phyloP scores from a whole-genome alignment of 2,329 filamentous ascomycete genomes.

The Hortaea werneckii region DNA sequence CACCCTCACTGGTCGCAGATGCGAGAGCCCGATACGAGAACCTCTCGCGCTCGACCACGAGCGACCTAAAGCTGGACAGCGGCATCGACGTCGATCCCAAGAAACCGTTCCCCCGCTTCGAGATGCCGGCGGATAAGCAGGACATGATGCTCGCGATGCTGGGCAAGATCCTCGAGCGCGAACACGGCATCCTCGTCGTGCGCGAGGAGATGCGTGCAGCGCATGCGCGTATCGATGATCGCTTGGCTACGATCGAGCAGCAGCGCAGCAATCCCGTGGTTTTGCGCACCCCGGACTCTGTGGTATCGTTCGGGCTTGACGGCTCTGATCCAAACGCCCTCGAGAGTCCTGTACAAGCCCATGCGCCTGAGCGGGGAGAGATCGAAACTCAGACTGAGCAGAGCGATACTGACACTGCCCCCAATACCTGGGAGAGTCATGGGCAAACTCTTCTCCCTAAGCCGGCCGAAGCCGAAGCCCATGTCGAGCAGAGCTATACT shows the following conservation, averaged over 20 bases:
- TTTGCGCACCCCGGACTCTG: too few species aligned
- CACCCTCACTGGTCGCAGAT: constrained; percentile 1
- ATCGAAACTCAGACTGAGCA: too few species aligned
- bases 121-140: neutral
- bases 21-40: neutral
- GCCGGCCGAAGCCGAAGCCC: neutral
- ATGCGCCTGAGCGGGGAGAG: too few species aligned
- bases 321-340: neutral
- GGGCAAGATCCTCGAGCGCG: constrained; percentile 8
- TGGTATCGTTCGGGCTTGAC: neutral
- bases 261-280: neutral
- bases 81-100: constrained; percentile 1
- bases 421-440: neutral
- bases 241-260: constrained; percentile 10
- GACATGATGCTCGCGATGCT: constrained; percentile 9
- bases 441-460: neutral
- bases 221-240: constrained; percentile 10
- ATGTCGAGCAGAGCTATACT: neutral
- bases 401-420: too few species aligned
- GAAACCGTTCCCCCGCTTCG: neutral
- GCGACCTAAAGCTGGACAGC: neutral
- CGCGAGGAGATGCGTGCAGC: constrained; percentile 9
- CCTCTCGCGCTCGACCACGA: neutral
- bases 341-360: neutral
- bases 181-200: constrained; percentile 8